Evolutionary conservation across 805 yeast genomes (phyloP), one percentile per base, ranked within the genome.

Genomic region (Wilhelminamyces savonicus): DNA sequence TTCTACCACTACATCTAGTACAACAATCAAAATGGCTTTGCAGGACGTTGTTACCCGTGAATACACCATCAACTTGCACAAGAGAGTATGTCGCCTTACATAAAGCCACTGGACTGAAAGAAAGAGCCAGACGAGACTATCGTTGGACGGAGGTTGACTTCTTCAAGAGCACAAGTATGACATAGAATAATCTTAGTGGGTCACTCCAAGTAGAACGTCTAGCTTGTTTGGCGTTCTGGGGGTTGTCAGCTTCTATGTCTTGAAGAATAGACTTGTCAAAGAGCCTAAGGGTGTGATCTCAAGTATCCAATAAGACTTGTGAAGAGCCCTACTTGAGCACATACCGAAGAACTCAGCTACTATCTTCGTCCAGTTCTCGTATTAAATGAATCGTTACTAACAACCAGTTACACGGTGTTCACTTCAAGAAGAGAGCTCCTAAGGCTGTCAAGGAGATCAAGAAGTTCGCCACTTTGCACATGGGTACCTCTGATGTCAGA

Each of bases 371-470:
- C n/a, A n/a, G n/a, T n/a, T n/a, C n/a, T n/a, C n/a, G n/a, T n/a
- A n/a, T n/a, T n/a, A n/a, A n/a, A n/a, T n/a, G n/a, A n/a, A n/a
- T n/a, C n/a, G n/a, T n/a, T 69, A 71, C 74, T 70, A 71, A 66
- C 71, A 39, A 36, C 26, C 59, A 82, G 94, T 83, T 87, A 68
- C 95, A 85, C 74, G 97, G 97, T 78, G 88, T 82, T 56, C 83
- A 86, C 74, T 92, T 90, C 95, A 92, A 92, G 81, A 84, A 83
- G 83, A 87, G 97, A 78, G 99, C 99, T 63, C 99, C 99, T 75
- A 85, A 76, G 68, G 98, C 99, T 60, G 92, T 90, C 74, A 92
- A 86, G 84, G 98, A 87, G 74, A 88, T 92, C 77, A 90, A 86
- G 80, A 87, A 84, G 74, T 92, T 92, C 68, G 97, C 97, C 64